A percentile compares a stretch with the other conserved stretches of the same genome.
These are phyloP conservation scores for Casaregolazyma lundiana DNA, from an alignment of 1,139 yeast species.

Conservation along the genomic window DNA sequence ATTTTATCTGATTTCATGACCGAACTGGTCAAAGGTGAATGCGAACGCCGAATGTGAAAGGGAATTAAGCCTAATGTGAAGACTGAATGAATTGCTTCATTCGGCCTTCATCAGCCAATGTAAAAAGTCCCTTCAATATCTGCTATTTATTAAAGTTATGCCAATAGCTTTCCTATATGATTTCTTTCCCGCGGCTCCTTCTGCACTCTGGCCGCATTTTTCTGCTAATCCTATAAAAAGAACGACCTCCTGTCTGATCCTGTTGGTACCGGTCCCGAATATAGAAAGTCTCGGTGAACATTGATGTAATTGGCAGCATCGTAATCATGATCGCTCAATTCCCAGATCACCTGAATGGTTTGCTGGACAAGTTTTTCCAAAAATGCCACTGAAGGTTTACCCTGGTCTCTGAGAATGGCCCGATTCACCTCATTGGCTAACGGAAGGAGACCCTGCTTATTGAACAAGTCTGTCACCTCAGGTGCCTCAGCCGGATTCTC, in stretches of 20 bases:
- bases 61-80: neutral
- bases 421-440: constrained; percentile 43
- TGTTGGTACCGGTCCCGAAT: constrained; percentile 2
- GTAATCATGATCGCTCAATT: constrained; percentile 30
- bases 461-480: constrained; percentile 38
- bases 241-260: constrained; percentile 1
- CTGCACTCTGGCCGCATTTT: neutral
- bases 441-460: constrained; percentile 34
- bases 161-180: no score
- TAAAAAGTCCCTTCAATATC: no score
- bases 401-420: constrained; percentile 43
- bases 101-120: no score
- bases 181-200: no score
- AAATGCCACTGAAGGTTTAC: constrained; percentile 36
- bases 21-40: constrained; percentile 38
- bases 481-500: constrained; percentile 40
- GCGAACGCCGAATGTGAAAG: no score
- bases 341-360: constrained; percentile 33
- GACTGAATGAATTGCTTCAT: neutral
- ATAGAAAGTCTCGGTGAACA: constrained; percentile 35
- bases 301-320: constrained; percentile 35
- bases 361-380: constrained; percentile 37
- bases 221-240: constrained; percentile 2
- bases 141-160: no score
- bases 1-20: constrained; percentile 53